Base-by-base conservation (phyloP, 176 grass and related monocot genomes). In the Bonia amplexicaulis region DNA sequence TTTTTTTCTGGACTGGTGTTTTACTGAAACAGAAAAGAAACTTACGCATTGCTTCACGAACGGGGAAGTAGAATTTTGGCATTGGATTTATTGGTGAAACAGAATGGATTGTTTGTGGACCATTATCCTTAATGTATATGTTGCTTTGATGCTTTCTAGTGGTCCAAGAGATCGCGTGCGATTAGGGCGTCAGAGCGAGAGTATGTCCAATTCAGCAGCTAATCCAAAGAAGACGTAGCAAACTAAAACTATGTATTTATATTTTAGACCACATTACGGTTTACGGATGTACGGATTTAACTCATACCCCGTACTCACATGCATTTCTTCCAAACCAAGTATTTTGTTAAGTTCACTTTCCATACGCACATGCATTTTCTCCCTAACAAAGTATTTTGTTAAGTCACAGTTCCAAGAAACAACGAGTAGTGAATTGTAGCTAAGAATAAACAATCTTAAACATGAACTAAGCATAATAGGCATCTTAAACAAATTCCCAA, bases 91-190 rank as follows among this genome's bases (percentile, higher is more conserved):
- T 40, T 13, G 14, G 19, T 37, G 4, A 82, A 80, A 80, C 12
- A 69, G 44, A 71, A 44, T 12, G 29, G 11, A 29, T 72, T 27
- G 7, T 51, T 23, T 48, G 39, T 72, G 54, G 40, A 37, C 37
- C 42, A 49, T 49, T 16, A 52, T 74, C 27, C 19, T 53, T 39
- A 53, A 53, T 66, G 41, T 66, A 42, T 66, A 53, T 54, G 41
- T 66, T 60, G 31, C 69, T 51, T 9, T 73, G 26, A 49, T 64
- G 7, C 55, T 84, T 52, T 25, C 4, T 17, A 41, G 57, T 65
- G 70, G 71, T 53, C 82, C 70, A 66, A 64, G 42, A 66, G 46
- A 67, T 66, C 46, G 66, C 59, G 33, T 75, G 60, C 60, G 66
- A 76, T 84, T 49, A 62, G 29, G 40, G 31, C 6, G 60, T 22